phyloP scores from a whole-genome alignment of 1,284 basidiomycete genomes.

The Cerioporus squamosus region DNA sequence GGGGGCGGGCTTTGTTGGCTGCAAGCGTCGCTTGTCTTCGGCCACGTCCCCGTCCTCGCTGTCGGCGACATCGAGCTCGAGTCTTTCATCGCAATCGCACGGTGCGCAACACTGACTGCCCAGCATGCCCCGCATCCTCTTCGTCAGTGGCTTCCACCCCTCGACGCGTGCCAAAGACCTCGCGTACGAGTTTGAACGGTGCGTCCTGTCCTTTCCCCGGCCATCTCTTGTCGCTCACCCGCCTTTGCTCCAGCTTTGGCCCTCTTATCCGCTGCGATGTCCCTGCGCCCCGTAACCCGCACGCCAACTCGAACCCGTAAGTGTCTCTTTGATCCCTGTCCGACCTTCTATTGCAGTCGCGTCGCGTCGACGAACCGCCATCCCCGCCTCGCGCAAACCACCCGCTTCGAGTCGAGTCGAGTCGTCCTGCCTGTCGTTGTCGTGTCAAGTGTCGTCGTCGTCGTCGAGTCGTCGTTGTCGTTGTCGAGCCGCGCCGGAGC shows the following conservation, averaged over 20 bases:
- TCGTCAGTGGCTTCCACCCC: constrained; percentile 85
- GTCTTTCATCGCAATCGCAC: background rate
- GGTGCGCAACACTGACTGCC: constrained; percentile 5
- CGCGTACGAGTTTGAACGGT: constrained; percentile 89
- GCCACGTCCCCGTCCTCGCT: background rate
- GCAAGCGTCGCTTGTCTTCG: background rate
- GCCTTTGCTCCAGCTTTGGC: constrained; percentile 57
- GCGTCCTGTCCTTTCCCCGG: constrained; percentile 26
- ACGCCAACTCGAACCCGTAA: constrained; percentile 77
- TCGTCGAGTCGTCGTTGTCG: background rate
- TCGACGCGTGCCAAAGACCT: constrained; percentile 81
- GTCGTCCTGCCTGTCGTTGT: background rate
- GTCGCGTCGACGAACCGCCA: constrained; percentile 14
- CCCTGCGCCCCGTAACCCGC: constrained; percentile 80
- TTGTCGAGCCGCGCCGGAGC: background rate
- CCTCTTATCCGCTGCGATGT: constrained; percentile 87
- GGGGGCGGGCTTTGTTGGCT: background rate
- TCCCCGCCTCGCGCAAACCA: constrained; percentile 14
- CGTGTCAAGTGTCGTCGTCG: background rate
- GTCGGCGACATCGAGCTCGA: background rate
- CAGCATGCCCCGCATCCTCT: constrained; percentile 74
- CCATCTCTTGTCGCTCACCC: background rate
- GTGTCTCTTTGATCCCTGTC: constrained; percentile 41
- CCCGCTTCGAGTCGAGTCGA: background rate
- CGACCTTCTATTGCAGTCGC: constrained; percentile 31